Evolutionary conservation across 1,284 basidiomycete species (phyloP).

Genomic region (Fomitopsis betulina): DNA sequence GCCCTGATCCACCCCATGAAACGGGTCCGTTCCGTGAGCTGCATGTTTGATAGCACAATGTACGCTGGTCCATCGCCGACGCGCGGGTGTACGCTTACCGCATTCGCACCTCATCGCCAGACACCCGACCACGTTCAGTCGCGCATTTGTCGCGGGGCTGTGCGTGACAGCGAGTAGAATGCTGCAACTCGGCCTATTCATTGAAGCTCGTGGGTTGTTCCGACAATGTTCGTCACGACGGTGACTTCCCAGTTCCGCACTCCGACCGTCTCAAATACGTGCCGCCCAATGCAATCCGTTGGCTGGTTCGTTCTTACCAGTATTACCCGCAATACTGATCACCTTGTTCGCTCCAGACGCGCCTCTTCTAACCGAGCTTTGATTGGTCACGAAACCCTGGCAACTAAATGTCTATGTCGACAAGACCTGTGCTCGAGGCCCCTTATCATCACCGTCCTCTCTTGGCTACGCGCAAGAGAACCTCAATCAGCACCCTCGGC

Average conservation of each 20-base stretch:
- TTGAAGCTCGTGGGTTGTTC: conserved; percentile 1
- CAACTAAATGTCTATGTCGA: background rate
- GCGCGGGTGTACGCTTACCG: background rate
- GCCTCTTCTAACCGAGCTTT: background rate
- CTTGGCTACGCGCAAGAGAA: background rate
- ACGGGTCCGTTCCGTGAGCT: background rate
- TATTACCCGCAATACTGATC: background rate
- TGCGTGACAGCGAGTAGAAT: conserved; percentile 1
- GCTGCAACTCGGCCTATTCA: background rate
- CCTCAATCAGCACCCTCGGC: background rate
- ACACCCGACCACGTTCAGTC: background rate
- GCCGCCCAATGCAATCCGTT: background rate
- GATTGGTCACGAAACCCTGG: background rate
- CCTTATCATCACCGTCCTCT: background rate
- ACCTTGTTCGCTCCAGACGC: background rate
- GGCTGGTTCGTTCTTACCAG: background rate
- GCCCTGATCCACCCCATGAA: background rate
- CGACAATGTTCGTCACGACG: background rate
- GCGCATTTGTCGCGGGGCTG: conserved; percentile 1
- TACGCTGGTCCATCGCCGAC: background rate
- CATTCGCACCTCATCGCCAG: background rate
- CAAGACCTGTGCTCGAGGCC: background rate
- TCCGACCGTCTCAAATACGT: background rate
- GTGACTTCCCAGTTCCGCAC: background rate
- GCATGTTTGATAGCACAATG: background rate